Conservation (phyloP, 2,329 filamentous ascomycete species). For the Trichoderma arundinaceum region DNA sequence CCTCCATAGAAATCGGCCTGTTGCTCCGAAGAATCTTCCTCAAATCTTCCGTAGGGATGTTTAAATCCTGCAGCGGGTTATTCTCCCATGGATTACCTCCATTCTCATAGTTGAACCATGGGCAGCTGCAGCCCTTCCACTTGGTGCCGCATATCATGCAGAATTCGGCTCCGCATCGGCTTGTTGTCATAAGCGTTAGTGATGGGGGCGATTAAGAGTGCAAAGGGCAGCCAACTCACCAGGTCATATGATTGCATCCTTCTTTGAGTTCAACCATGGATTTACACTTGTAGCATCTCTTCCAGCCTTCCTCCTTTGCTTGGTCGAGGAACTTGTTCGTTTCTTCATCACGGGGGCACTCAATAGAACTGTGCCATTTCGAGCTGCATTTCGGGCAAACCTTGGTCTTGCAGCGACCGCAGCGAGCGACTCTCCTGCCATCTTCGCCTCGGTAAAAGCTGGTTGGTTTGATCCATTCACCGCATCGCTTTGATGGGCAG, state of each 20-base stretch:
- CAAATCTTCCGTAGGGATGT: conserved; percentile 46
- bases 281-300: conserved; percentile 75
- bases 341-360: conserved; percentile 75
- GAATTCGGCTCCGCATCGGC: conserved; percentile 81
- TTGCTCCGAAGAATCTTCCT: conserved; percentile 29
- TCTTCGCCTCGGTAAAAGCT: conserved; percentile 62
- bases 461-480: conserved; percentile 78
- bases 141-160: conserved; percentile 83
- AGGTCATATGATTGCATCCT: conserved; percentile 88
- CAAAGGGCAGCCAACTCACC: conserved; percentile 56
- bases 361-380: conserved; percentile 71
- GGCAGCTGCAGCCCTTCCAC: conserved; percentile 85
- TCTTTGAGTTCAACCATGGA: conserved; percentile 78
- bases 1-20: conserved; percentile 28
- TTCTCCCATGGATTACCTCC: conserved; percentile 28
- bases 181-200: conserved; percentile 38
- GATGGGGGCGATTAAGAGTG: not conserved
- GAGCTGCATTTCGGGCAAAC: conserved; percentile 77
- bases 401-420: conserved; percentile 72
- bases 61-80: conserved; percentile 53
- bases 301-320: conserved; percentile 72
- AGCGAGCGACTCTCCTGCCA: conserved; percentile 70
- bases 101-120: conserved; percentile 73
- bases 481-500: conserved; percentile 74
- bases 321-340: conserved; percentile 67